Base-by-base conservation (phyloP, 306 rosid genomes). In the Castanea crenata region DNA sequence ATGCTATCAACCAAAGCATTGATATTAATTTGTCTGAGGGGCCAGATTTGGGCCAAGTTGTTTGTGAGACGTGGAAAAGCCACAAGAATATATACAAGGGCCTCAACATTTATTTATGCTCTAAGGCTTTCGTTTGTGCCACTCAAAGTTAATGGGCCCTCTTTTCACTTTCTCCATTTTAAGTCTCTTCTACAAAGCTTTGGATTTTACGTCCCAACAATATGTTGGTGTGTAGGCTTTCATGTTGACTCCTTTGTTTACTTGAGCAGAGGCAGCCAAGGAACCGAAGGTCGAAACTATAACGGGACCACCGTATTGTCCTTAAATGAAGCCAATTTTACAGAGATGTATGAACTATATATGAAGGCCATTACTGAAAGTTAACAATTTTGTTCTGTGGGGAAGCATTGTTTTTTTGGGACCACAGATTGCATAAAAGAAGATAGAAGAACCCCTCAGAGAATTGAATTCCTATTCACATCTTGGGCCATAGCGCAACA, bases 201-300 rank as follows among this genome's bases (percentile, higher is more conserved):
- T 27, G 57, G 69, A 77, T 73, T 38, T 38, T 76, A 69, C 73
- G 71, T 27, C 8, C 86, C 70, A 83, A 76, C 84, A 77, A 68
- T 59, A 56, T 84, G 84, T 84, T 86, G 79, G 78, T 54, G n/a
- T 86, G 88, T 84, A 56, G 71, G 61, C 65, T 21, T 21, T 75
- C 75, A 27, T 79, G 81, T 76, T 80, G 79, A 86, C 82, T 75
- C 79, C 80, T 13, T 44, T 86, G 76, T 76, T 64, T 79, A 15
- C 55, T 83, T 72, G 46, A 5, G 15, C 62, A 1, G 56, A 75
- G 67, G 79, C 86, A 80, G 32, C 68, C 68, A 70, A 41, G 52
- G 73, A 79, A 64, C 81, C 55, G 25, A 65, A 27, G 13, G 3
- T 20, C 77, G 1, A 58, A 71, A 38, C 46, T 38, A 21, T 32